Conservation (phyloP, 768 basidiomycete genomes). For the Dictyophora rubrovolvata region DNA sequence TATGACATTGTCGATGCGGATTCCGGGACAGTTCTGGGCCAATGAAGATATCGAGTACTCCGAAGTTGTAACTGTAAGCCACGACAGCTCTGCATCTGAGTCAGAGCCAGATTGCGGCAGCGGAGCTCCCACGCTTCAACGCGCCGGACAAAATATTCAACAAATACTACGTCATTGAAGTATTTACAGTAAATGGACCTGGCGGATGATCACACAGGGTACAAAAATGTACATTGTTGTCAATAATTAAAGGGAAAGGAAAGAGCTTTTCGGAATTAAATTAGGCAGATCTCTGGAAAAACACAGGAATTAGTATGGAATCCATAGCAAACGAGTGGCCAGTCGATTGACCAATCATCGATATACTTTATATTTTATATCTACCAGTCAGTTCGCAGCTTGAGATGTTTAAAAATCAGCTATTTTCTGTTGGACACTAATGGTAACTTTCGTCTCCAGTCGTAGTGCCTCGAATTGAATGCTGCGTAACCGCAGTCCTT, state of each 20-base stretch:
- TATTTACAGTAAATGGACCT: too few relatives aligned
- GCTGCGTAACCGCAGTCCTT: not conserved
- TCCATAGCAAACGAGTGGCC: not conserved
- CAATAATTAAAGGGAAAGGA: too few relatives aligned
- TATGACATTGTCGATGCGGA: not conserved
- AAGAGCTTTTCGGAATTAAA: too few relatives aligned
- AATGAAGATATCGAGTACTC: not conserved
- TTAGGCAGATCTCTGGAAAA: not conserved
- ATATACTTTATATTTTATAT: not conserved
- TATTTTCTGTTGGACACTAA: not conserved
- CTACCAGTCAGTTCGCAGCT: not conserved
- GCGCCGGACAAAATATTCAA: too few relatives aligned
- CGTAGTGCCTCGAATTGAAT: not conserved
- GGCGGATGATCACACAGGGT: too few relatives aligned
- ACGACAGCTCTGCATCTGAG: too few relatives aligned
- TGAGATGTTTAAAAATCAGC: not conserved
- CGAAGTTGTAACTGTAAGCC: too few relatives aligned
- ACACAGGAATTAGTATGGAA: not conserved
- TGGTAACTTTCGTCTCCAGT: not conserved
- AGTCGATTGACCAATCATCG: not conserved
- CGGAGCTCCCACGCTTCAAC: too few relatives aligned
- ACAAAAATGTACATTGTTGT: too few relatives aligned
- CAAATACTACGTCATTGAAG: too few relatives aligned
- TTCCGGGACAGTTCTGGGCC: not conserved
- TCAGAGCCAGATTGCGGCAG: too few relatives aligned